Percentiles rank a stretch among this genome's conserved stretches.
These are phyloP conservation scores for Oryza meridionalis DNA, from an alignment of 176 grass and related monocot species.

Conservation along the genomic window DNA sequence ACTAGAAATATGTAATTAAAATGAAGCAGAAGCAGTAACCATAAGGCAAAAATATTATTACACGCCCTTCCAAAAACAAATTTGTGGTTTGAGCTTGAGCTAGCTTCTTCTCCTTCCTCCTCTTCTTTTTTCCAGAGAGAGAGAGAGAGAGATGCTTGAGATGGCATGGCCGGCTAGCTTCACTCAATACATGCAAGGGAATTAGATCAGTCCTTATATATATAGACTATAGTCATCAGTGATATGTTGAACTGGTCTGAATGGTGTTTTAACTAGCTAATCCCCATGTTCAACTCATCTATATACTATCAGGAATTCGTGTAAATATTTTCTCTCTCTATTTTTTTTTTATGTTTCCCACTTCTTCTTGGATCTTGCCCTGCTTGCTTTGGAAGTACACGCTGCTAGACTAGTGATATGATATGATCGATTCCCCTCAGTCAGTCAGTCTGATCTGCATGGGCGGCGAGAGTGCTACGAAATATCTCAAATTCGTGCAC, in stretches of 20 bases:
- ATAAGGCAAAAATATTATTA: background rate
- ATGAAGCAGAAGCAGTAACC: background rate
- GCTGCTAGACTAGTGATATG: background rate
- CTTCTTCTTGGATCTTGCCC: background rate
- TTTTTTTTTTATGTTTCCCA: background rate
- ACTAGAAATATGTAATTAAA: too few species aligned
- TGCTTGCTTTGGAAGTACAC: background rate
- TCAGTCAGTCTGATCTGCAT: background rate
- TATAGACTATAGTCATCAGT: background rate
- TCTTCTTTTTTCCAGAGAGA: too few species aligned
- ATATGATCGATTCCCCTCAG: too few species aligned
- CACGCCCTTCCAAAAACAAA: background rate
- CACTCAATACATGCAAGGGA: background rate
- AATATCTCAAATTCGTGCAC: background rate
- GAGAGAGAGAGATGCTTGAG: background rate
- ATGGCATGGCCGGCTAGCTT: background rate
- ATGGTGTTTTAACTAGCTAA: background rate
- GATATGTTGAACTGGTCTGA: background rate
- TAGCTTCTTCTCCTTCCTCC: background rate
- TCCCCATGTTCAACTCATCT: background rate
- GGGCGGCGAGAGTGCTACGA: background rate
- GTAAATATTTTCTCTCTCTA: background rate
- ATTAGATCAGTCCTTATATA: background rate
- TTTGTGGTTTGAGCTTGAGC: background rate
- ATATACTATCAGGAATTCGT: background rate